Conservation (phyloP, 2,329 filamentous ascomycete genomes). For the Grosmannia huntii region DNA sequence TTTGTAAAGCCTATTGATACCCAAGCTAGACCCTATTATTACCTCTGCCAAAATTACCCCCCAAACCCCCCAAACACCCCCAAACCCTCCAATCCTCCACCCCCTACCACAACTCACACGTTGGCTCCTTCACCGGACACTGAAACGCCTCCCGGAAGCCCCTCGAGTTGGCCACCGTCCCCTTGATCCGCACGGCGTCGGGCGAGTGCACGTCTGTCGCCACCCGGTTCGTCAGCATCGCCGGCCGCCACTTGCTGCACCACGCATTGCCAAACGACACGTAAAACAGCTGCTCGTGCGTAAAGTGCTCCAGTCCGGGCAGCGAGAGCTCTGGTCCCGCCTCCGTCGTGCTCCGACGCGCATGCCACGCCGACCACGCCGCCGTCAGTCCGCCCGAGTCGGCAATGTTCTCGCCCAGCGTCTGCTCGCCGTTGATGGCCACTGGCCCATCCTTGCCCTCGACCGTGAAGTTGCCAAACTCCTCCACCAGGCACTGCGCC, state of each 20-base stretch:
- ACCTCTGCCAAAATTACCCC: neutral
- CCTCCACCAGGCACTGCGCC: slow-evolving; percentile 54
- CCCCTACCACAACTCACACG: slow-evolving; percentile 54
- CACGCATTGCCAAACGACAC: slow-evolving; percentile 51
- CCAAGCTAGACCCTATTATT: too few relatives aligned
- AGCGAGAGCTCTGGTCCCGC: slow-evolving; percentile 22
- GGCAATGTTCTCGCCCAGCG: slow-evolving; percentile 58
- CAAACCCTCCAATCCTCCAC: neutral
- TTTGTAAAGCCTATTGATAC: too few relatives aligned
- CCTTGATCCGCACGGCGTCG: slow-evolving; percentile 45
- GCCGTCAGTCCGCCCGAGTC: slow-evolving; percentile 55
- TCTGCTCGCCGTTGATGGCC: slow-evolving; percentile 49
- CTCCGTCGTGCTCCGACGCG: slow-evolving; percentile 26
- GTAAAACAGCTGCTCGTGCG: slow-evolving; percentile 58
- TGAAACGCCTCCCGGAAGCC: slow-evolving; percentile 56
- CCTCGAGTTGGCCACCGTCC: slow-evolving; percentile 53
- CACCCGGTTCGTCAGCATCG: slow-evolving; percentile 42
- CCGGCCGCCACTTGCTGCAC: slow-evolving; percentile 52
- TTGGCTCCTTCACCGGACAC: slow-evolving; percentile 51
- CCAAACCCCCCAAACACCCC: neutral
- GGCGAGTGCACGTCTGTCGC: slow-evolving; percentile 55
- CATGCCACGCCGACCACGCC: slow-evolving; percentile 53
- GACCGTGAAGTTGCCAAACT: slow-evolving; percentile 50
- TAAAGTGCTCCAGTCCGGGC: slow-evolving; percentile 48
- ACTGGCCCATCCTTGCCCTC: slow-evolving; percentile 41